These are phyloP conservation scores for Termitomyces sp. DNA, from an alignment of 768 basidiomycete species.

Conservation along the genomic window DNA sequence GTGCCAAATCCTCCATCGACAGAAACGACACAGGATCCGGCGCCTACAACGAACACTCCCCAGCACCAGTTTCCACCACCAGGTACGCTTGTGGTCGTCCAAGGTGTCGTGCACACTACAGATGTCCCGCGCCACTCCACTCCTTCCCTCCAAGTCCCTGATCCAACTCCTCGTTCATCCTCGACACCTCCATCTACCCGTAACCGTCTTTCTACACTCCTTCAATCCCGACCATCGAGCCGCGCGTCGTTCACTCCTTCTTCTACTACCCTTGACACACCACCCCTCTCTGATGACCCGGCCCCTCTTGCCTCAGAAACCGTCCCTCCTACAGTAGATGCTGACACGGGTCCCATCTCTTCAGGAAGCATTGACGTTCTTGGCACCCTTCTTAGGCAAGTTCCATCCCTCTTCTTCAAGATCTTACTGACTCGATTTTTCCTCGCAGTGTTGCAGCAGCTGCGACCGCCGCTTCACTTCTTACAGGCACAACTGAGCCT, in stretches of 20 bases:
- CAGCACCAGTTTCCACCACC: constrained; percentile 55
- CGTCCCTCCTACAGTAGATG: neutral
- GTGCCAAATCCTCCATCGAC: neutral
- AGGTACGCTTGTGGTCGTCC: constrained; percentile 76
- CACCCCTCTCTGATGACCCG: constrained; percentile 5
- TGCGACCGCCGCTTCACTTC: constrained; percentile 81
- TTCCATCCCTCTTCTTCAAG: constrained; percentile 6
- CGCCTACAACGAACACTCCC: neutral
- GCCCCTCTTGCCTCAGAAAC: neutral
- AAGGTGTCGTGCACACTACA: constrained; percentile 77
- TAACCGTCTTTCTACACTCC: constrained; percentile 27
- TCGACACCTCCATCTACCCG: constrained; percentile 24
- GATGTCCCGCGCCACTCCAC: constrained; percentile 43
- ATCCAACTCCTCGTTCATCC: constrained; percentile 22
- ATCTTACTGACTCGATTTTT: neutral
- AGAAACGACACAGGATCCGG: neutral
- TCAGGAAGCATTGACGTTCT: constrained; percentile 78
- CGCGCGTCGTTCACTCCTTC: constrained; percentile 11
- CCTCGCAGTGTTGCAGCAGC: constrained; percentile 74
- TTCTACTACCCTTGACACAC: constrained; percentile 7
- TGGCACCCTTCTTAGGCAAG: constrained; percentile 76
- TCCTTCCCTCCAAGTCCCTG: constrained; percentile 12
- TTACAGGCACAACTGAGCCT: constrained; percentile 66
- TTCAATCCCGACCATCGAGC: constrained; percentile 28
- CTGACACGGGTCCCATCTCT: constrained; percentile 37